Evolutionary conservation across 2,329 filamentous ascomycete genomes (phyloP).

Genomic region (Thelonectria rubi): DNA sequence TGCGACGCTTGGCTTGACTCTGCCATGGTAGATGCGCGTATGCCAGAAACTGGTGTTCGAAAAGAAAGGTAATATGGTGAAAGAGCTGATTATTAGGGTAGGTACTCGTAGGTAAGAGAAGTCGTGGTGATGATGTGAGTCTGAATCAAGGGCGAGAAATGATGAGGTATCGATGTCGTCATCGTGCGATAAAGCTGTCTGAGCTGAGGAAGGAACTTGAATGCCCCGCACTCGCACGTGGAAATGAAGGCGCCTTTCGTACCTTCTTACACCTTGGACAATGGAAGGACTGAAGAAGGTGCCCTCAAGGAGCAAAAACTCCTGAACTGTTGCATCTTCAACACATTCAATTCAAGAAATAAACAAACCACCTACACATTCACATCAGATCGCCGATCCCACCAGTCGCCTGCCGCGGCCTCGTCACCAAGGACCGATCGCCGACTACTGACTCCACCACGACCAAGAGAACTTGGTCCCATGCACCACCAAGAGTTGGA

Average conservation of each 20-base stretch:
- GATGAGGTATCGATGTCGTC: constrained; percentile 27
- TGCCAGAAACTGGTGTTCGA: background rate
- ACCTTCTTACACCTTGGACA: background rate
- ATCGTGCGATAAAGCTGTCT: constrained; percentile 8
- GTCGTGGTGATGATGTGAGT: background rate
- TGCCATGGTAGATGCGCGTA: constrained; percentile 33
- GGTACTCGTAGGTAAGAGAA: background rate
- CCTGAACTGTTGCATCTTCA: background rate
- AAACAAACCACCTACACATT: too few species aligned
- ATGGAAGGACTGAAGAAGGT: background rate
- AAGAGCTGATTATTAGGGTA: background rate
- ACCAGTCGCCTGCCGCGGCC: background rate
- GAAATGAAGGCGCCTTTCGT: too few species aligned
- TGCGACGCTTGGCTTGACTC: constrained; percentile 38
- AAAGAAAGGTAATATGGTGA: background rate
- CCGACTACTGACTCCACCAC: constrained; percentile 22
- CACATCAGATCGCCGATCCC: background rate
- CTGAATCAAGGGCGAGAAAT: background rate
- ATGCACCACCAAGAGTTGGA: too few species aligned
- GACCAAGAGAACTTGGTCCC: constrained; percentile 6
- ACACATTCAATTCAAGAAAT: too few species aligned
- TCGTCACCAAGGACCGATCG: constrained; percentile 19
- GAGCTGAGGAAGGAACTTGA: constrained; percentile 3
- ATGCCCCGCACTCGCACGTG: constrained; percentile 10
- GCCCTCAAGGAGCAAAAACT: constrained; percentile 5